These are phyloP conservation scores for Leccinum disarticulatum DNA, from an alignment of 768 basidiomycete genomes.

Conservation along the genomic window DNA sequence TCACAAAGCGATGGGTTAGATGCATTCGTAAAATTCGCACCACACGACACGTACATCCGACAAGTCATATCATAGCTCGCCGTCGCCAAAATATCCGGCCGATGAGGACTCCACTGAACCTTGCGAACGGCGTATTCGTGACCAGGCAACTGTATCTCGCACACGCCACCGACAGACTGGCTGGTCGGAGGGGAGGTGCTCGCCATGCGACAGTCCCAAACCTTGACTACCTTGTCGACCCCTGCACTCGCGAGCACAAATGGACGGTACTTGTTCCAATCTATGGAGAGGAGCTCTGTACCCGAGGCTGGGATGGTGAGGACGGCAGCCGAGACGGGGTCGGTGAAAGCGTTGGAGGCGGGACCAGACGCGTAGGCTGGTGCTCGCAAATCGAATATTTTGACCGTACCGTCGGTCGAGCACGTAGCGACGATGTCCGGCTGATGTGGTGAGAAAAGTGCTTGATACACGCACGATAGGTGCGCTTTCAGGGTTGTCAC, in stretches of 20 bases:
- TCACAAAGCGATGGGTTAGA: conserved; percentile 1
- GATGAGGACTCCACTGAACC: conserved; percentile 87
- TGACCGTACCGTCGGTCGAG: conserved; percentile 83
- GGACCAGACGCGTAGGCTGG: conserved; percentile 58
- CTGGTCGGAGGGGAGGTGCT: conserved; percentile 48
- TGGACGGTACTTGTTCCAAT: conserved; percentile 93
- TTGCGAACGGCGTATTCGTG: conserved; percentile 91
- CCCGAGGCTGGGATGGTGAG: conserved; percentile 77
- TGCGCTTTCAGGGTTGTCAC: conserved; percentile 83
- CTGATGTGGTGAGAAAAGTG: conserved; percentile 90
- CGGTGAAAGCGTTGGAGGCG: conserved; percentile 55
- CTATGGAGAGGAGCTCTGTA: conserved; percentile 76
- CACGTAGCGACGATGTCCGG: conserved; percentile 80
- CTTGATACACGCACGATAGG: conserved; percentile 82
- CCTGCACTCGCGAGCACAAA: conserved; percentile 74
- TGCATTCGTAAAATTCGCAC: not conserved
- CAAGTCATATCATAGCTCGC: conserved; percentile 96
- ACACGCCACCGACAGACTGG: conserved; percentile 65
- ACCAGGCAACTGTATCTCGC: conserved; percentile 69
- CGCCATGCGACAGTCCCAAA: conserved; percentile 91
- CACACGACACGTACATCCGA: conserved; percentile 63
- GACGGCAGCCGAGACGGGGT: conserved; percentile 66
- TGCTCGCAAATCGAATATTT: conserved; percentile 75
- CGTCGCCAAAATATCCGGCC: conserved; percentile 64
- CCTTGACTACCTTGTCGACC: conserved; percentile 71